These are phyloP conservation scores for Exophiala alcalophila DNA, from an alignment of 2,329 filamentous ascomycete genomes.

Conservation along the genomic window DNA sequence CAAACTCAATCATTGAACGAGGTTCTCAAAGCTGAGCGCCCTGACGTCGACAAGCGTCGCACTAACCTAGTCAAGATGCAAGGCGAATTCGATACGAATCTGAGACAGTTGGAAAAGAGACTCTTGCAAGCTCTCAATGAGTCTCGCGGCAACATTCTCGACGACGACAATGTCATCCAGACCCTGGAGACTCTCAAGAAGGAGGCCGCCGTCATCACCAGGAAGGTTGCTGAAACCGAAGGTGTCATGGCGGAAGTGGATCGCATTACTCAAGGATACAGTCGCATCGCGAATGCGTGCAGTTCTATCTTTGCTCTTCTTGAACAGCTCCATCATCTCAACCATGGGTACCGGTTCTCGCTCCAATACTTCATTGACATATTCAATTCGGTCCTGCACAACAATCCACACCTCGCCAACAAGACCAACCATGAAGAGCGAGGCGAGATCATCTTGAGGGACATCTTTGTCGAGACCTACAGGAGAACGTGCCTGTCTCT, in stretches of 20 bases:
- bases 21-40: conserved; percentile 93
- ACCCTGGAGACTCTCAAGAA: conserved; percentile 97
- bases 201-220: conserved; percentile 91
- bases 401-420: conserved; percentile 68
- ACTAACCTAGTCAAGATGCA: conserved; percentile 98
- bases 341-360: conserved; percentile 99
- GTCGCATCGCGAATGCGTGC: conserved; percentile 87
- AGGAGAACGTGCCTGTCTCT: conserved; percentile 90
- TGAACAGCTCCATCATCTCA: conserved; percentile 95
- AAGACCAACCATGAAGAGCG: conserved; percentile 74
- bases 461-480: conserved; percentile 88
- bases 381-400: conserved; percentile 85
- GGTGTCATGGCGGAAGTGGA: conserved; percentile 98
- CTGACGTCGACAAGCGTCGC: conserved; percentile 92
- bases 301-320: conserved; percentile 96
- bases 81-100: conserved; percentile 98
- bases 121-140: conserved; percentile 94
- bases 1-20: conserved; percentile 98
- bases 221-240: conserved; percentile 94
- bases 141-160: conserved; percentile 93
- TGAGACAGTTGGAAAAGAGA: conserved; percentile 90
- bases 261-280: conserved; percentile 90
- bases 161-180: conserved; percentile 97
- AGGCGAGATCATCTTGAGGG: conserved; percentile 83
- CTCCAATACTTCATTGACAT: conserved; percentile 97